Base-by-base conservation (phyloP, 192 early-diverging fungal genomes). In the Haplosporangium gracile region DNA sequence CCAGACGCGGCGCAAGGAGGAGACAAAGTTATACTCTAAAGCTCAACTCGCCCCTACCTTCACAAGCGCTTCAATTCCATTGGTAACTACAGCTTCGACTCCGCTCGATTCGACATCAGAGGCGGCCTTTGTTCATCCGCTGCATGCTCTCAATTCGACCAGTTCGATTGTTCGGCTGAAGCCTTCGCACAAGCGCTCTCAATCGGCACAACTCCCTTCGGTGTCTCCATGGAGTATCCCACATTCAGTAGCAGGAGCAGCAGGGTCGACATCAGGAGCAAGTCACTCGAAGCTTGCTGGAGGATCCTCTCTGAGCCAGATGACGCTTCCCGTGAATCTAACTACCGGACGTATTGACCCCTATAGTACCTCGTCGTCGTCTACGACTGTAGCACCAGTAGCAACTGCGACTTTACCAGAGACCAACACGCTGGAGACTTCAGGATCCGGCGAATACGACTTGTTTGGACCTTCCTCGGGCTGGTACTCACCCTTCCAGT, bases 401-500 rank as follows among this genome's bases (percentile, higher is more conserved):
- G 11, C n/a, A 24, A 36, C 5, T 26, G 7, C 20, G 2, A 36
- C 65, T 32, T 29, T 34, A 18, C 20, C 29, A 4, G 43, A 70
- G 18, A 40, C 47, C 5, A 39, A 70, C 18, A 38, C 24, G 20
- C 45, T 6, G 60, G 60, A n/a, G 69, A 42, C 32, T 38, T 57
- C 24, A 75, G 70, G 42, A 55, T 13, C 60, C 2, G 60, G 60
- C 26, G 60, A 29, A 5, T 69, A 85, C 29, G 74, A 75, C 51
- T 26, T 80, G 1, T 80, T 79, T 73, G 78, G 83, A 26, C 49
- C 75, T 20, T 78, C 83, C 1, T 80, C 78, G 4, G 80, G 79
- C 45, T 85, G 83, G 83, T 85, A 85, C 49, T 85, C 83, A 20
- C 83, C 83, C 6, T 85, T 85, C 65, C 83, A 85, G 43, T 85